A percentile compares a stretch with the other conserved stretches of the same genome.
Conservation (phyloP, 163 green algal genomes). For the Chloroidium sp. region DNA sequence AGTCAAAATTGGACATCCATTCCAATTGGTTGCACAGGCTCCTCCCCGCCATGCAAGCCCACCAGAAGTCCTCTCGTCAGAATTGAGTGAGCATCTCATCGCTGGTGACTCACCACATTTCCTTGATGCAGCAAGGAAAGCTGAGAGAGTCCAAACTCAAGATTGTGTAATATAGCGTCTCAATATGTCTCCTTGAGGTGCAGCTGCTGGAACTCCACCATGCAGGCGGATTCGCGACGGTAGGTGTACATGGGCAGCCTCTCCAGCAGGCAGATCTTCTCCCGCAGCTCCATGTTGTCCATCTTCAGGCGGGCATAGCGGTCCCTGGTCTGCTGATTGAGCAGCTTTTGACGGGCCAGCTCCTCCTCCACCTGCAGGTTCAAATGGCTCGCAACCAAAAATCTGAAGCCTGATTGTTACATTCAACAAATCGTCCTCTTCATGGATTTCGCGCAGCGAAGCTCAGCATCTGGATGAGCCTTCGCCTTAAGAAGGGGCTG, state of each 20-base stretch:
- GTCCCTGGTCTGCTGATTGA: slow-evolving; percentile 5
- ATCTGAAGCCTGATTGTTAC: no score
- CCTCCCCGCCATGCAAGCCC: not conserved
- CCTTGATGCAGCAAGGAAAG: not conserved
- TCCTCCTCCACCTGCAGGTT: slow-evolving; percentile 11
- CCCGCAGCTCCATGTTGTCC: slow-evolving; percentile 12
- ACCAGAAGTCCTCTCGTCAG: not conserved
- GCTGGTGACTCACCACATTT: not conserved
- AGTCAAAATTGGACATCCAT: not conserved
- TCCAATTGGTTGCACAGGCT: not conserved
- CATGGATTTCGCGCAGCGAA: not conserved
- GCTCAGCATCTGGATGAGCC: not conserved
- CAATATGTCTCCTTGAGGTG: slow-evolving; percentile 20
- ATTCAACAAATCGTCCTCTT: not conserved
- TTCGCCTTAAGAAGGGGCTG: not conserved
- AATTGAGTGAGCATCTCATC: not conserved
- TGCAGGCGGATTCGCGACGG: slow-evolving; percentile 17
- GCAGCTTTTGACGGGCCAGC: slow-evolving; percentile 3
- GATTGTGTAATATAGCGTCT: not conserved
- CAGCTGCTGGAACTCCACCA: slow-evolving; percentile 14
- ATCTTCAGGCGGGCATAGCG: slow-evolving; percentile 10
- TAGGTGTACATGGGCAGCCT: slow-evolving; percentile 19
- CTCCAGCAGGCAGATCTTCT: slow-evolving; percentile 26
- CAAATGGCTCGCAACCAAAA: no score
- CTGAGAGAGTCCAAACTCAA: no score